A percentile compares a stretch with the other conserved stretches of the same genome.
phyloP scores from a whole-genome alignment of 768 basidiomycete species.

The Plicaturopsis crispa region DNA sequence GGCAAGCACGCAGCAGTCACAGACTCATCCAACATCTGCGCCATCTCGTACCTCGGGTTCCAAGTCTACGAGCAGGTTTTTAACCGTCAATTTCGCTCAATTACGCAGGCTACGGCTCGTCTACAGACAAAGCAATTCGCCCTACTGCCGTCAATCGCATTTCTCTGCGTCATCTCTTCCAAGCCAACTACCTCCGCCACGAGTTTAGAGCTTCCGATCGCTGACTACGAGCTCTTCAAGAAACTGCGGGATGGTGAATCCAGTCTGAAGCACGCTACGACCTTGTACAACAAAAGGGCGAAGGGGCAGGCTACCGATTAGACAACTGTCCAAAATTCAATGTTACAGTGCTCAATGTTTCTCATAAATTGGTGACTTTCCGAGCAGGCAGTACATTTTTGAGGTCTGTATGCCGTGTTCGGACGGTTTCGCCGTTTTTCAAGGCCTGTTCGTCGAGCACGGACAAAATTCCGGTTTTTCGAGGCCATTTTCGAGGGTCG shows the following conservation, averaged over 20 bases:
- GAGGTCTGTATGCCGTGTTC: too few species aligned
- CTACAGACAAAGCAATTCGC: constrained; percentile 12
- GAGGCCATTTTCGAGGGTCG: too few species aligned
- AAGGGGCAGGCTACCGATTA: too few species aligned
- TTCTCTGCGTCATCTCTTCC: constrained; percentile 7
- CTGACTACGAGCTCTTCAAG: background rate
- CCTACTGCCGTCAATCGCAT: constrained; percentile 9
- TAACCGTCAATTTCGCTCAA: constrained; percentile 7
- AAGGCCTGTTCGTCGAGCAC: too few species aligned
- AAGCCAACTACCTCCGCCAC: background rate
- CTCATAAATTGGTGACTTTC: too few species aligned
- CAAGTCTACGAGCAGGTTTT: constrained; percentile 13
- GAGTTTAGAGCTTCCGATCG: background rate
- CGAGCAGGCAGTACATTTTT: too few species aligned
- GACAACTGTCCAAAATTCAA: too few species aligned
- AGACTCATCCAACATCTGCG: constrained; percentile 7
- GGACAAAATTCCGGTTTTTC: too few species aligned
- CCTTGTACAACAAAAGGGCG: too few species aligned
- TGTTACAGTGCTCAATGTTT: too few species aligned
- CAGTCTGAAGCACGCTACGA: background rate
- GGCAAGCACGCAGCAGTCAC: constrained; percentile 12
- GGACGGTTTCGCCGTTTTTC: too few species aligned
- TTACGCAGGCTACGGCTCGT: constrained; percentile 6
- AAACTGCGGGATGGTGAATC: background rate
- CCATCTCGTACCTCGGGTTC: constrained; percentile 12